Conservation (phyloP, 208 protist genomes). For the Polymyxa betae region DNA sequence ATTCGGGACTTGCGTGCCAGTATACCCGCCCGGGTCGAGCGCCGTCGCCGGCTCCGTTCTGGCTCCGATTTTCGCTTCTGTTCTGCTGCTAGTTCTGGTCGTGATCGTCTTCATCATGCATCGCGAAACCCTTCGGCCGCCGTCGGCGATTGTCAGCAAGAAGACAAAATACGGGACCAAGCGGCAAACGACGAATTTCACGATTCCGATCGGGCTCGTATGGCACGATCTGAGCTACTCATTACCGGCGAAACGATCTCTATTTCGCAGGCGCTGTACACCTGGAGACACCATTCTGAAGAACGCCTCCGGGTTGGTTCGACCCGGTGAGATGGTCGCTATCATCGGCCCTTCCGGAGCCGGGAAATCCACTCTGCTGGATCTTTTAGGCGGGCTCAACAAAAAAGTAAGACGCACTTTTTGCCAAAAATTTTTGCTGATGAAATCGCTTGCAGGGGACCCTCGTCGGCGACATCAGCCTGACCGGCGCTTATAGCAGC, state of each 20-base stretch:
- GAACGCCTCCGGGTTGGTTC: neutral
- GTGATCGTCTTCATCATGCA: neutral
- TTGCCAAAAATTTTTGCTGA: neutral
- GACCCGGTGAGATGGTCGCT: constrained; percentile 10
- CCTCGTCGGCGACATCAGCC: neutral
- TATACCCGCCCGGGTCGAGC: neutral
- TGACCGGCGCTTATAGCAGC: neutral
- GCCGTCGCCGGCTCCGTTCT: neutral
- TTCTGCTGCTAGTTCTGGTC: neutral
- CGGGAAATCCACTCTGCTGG: constrained; percentile 27
- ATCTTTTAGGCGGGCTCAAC: neutral
- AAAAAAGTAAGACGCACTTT: neutral
- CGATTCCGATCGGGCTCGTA: constrained; percentile 12
- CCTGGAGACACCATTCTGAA: neutral
- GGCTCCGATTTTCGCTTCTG: neutral
- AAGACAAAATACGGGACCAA: neutral
- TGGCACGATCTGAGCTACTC: neutral
- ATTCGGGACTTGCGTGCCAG: neutral
- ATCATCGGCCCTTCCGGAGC: constrained; percentile 42
- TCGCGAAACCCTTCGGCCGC: neutral
- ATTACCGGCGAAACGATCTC: neutral
- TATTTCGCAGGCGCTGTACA: neutral
- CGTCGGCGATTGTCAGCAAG: constrained; percentile 4
- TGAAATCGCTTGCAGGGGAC: neutral
- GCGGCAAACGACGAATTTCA: neutral